Percentiles rank a stretch among this genome's conserved stretches.
Conservation (phyloP, 306 rosid genomes). For the Cercis canadensis region DNA sequence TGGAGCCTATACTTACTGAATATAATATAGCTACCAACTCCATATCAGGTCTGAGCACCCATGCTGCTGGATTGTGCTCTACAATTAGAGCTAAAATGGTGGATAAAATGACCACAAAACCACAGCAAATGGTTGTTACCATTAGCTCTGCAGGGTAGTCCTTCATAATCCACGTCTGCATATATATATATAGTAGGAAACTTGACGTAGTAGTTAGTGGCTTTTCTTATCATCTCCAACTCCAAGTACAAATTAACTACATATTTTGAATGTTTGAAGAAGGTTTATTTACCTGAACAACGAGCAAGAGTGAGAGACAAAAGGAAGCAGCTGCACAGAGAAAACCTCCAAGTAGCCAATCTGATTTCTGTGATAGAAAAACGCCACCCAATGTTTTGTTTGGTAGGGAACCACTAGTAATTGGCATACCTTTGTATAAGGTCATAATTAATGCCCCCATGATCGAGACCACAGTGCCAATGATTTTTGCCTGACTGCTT, state of each 20-base stretch:
- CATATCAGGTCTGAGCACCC: slow-evolving; percentile 1
- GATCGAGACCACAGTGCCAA: slow-evolving; percentile 31
- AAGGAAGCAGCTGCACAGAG: slow-evolving; percentile 19
- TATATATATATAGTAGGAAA: too few relatives aligned
- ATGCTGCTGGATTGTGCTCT: slow-evolving; percentile 1
- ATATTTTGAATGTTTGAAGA: not conserved
- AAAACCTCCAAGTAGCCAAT: slow-evolving; percentile 33
- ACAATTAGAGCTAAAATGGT: slow-evolving; percentile 3
- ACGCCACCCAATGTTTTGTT: not conserved
- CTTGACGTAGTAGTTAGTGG: too few relatives aligned
- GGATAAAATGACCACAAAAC: slow-evolving; percentile 19
- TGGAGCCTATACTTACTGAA: not conserved
- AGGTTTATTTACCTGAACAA: slow-evolving; percentile 7
- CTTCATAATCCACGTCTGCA: slow-evolving; percentile 29
- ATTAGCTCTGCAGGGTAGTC: slow-evolving; percentile 34
- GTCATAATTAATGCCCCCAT: slow-evolving; percentile 33
- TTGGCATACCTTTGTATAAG: slow-evolving; percentile 31
- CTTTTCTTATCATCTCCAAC: not conserved
- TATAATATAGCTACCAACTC: slow-evolving; percentile 24
- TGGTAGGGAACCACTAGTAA: not conserved
- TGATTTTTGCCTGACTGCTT: slow-evolving; percentile 20
- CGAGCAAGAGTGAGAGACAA: slow-evolving; percentile 6
- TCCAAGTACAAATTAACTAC: not conserved
- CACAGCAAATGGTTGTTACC: not conserved
- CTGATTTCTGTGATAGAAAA: not conserved